A percentile compares a stretch with the other conserved stretches of the same genome.
These are phyloP conservation scores for Sedum album DNA, from an alignment of 164 flowering plant genomes.

Conservation along the genomic window DNA sequence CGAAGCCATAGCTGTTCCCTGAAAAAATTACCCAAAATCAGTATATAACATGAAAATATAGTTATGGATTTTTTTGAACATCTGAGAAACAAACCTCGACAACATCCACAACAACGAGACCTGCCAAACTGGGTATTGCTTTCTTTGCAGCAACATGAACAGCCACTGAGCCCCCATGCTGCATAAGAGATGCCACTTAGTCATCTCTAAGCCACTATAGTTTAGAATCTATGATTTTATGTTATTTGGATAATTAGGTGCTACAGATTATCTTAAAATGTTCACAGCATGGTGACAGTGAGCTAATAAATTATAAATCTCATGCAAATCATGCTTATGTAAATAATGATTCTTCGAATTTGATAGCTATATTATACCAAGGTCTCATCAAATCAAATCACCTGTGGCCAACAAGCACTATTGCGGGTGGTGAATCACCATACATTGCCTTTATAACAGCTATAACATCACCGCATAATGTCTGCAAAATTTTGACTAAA, in stretches of 20 bases:
- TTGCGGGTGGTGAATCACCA: conserved; percentile 89
- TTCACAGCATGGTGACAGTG: neutral
- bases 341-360: no score
- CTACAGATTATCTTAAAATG: neutral
- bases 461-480: conserved; percentile 75
- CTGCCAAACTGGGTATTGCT: conserved; percentile 57
- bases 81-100: conserved; percentile 60
- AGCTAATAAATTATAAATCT: no score
- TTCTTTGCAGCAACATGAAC: conserved; percentile 90
- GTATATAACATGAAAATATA: neutral
- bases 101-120: conserved; percentile 86
- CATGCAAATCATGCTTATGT: no score
- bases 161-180: conserved; percentile 99
- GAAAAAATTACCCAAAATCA: conserved; percentile 13
- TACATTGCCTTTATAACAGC: conserved; percentile 72
- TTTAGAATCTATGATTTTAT: neutral
- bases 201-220: neutral
- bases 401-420: conserved; percentile 99
- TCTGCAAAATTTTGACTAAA: conserved; percentile 41
- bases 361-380: neutral
- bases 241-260: neutral
- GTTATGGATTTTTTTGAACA: neutral
- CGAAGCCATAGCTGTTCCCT: conserved; percentile 98
- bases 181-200: conserved; percentile 11
- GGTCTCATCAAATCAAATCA: conserved; percentile 17